Evolutionary conservation across 1,139 yeast species (phyloP), one percentile per base, ranked within the genome.

Genomic region (Candida neerlandica): DNA sequence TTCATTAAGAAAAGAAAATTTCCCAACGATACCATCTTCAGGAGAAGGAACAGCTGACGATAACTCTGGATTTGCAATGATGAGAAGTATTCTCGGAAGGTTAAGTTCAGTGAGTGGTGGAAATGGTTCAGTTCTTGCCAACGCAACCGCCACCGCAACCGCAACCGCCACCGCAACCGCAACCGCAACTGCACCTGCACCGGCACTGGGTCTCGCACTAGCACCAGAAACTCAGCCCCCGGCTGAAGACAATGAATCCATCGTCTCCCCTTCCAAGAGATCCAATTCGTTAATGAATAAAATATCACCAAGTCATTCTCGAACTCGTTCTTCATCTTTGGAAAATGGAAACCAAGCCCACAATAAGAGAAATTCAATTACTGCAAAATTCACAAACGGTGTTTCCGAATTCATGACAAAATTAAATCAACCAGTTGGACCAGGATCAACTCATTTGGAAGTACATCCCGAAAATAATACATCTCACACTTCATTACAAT

Each of bases 371-470:
- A 65, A 68, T 55, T 65, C 76, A 6, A 66, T 75, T 30, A 71
- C 78, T 4, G 67, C 74, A n/a, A 75, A 72, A 56, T 62, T 75
- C 43, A 63, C 75, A 5, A 61, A 57, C 12, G 80, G 80, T 0
- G 74, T 75, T 1, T 58, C 70, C 10, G 80, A 75, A 50, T 69
- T 75, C 46, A 75, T 75, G 77, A 72, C 75, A 9, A 75, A 73
- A 52, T 60, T 75, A 34, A 73, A 72, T 51, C 53, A 57, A 30
- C 53, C 43, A 43, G 47, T 29, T 5, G 34, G 32, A 5, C 32
- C 42, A n/a, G 34, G 32, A 2, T 23, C 42, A n/a, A 2, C 35
- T 4, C 41, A 23, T 14, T 23, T 34, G 18, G 43, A 47, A 29
- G 10, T 27, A 19, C 53, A 38, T 55, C 64, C 26, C 23, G 60